These are phyloP conservation scores for Populus alba DNA, from an alignment of 345 rosid genomes.

Conservation along the genomic window DNA sequence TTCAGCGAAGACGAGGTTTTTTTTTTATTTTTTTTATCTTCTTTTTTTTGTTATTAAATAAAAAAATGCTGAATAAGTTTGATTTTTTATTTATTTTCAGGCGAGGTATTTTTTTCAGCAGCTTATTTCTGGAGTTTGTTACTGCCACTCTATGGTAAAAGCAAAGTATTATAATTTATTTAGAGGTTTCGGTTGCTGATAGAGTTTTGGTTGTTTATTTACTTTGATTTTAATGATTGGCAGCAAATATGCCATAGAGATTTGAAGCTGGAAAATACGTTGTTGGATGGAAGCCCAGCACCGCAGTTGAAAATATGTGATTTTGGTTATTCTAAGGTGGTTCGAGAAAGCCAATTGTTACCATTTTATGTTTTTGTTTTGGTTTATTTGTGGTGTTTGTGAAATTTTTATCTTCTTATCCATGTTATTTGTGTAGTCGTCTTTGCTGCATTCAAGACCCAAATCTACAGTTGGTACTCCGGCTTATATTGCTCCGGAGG, in stretches of 20 bases:
- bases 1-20: conserved; percentile 70
- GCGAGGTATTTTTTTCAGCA: conserved; percentile 73
- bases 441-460: conserved; percentile 77
- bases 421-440: conserved; percentile 46
- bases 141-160: conserved; percentile 63
- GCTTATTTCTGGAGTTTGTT: conserved; percentile 68
- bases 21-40: neutral
- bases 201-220: no score
- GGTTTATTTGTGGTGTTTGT: conserved; percentile 8
- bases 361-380: neutral
- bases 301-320: conserved; percentile 73
- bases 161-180: neutral
- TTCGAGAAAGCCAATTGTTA: neutral
- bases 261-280: conserved; percentile 68
- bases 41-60: neutral
- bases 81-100: conserved; percentile 19
- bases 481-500: conserved; percentile 86
- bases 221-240: neutral
- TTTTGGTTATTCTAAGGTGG: conserved; percentile 79
- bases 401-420: conserved; percentile 10
- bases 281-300: conserved; percentile 68
- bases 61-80: neutral
- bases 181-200: neutral
- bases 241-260: conserved; percentile 81
- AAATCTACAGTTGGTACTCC: conserved; percentile 83